A percentile compares a stretch with the other conserved stretches of the same genome.
phyloP scores from a whole-genome alignment of 306 rosid species.

The Citrullus amarus region DNA sequence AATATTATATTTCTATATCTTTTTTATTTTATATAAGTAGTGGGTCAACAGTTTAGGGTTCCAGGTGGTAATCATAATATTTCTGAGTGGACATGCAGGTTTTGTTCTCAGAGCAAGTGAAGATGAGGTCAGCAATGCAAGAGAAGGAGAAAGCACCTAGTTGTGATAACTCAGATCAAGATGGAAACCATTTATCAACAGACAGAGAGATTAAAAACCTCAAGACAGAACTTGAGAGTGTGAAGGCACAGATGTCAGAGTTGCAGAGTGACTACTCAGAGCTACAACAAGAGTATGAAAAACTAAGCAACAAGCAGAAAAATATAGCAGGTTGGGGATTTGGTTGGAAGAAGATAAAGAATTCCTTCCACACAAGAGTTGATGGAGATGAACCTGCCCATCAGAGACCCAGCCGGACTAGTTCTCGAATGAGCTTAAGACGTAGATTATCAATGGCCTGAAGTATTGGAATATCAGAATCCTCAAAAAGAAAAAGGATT shows the following conservation, averaged over 20 bases:
- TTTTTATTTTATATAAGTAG: neutral
- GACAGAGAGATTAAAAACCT: constrained; percentile 39
- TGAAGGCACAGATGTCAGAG: constrained; percentile 48
- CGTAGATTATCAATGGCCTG: constrained; percentile 41
- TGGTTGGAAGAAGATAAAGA: constrained; percentile 68
- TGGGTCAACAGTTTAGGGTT: neutral
- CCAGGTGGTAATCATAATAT: neutral
- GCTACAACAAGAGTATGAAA: constrained; percentile 63
- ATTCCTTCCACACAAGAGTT: constrained; percentile 47
- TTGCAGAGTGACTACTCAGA: constrained; percentile 65
- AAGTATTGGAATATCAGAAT: constrained; percentile 15
- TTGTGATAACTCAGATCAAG: constrained; percentile 40
- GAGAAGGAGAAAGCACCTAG: constrained; percentile 49
- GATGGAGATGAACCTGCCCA: constrained; percentile 35
- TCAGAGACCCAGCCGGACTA: constrained; percentile 19
- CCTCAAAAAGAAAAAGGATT: constrained; percentile 6
- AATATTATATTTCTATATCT: neutral
- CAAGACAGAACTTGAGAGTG: constrained; percentile 59
- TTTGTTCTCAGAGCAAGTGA: constrained; percentile 65
- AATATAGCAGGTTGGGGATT: constrained; percentile 39
- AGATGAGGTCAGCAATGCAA: constrained; percentile 70
- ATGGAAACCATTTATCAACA: constrained; percentile 37
- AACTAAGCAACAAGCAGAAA: constrained; percentile 34
- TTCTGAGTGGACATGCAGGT: constrained; percentile 44
- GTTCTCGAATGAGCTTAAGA: constrained; percentile 22